These are phyloP conservation scores for Penicillium pancosmium DNA, from an alignment of 495 filamentous ascomycete species.

Conservation along the genomic window DNA sequence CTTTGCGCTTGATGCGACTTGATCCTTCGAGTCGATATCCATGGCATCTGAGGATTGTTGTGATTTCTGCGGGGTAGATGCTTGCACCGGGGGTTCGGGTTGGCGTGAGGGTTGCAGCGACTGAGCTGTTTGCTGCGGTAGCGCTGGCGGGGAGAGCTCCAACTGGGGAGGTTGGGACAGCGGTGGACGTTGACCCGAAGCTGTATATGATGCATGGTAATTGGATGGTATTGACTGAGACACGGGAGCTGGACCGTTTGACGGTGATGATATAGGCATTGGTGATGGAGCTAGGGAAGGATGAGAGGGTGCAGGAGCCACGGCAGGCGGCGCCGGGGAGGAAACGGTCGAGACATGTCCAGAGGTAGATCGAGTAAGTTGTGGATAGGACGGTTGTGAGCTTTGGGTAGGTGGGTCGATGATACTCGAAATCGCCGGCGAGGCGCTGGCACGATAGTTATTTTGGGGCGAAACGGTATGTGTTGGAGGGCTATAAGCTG, in stretches of 20 bases:
- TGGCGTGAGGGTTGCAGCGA: constrained; percentile 11
- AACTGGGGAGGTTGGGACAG: constrained; percentile 27
- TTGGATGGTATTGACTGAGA: constrained; percentile 28
- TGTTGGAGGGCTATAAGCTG: constrained; percentile 48
- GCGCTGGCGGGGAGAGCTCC: constrained; percentile 25
- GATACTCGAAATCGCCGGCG: constrained; percentile 85
- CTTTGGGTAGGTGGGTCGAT: constrained; percentile 71
- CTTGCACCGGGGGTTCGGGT: constrained; percentile 17
- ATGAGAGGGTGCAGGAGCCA: constrained; percentile 28
- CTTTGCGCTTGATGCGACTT: constrained; percentile 28
- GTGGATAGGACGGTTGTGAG: constrained; percentile 34
- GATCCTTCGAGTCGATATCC: constrained; percentile 43
- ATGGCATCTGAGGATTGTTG: constrained; percentile 30
- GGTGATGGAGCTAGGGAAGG: constrained; percentile 33
- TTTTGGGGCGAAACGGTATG: constrained; percentile 38
- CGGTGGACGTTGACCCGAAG: constrained; percentile 24
- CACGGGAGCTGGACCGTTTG: constrained; percentile 25
- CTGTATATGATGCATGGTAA: constrained; percentile 35
- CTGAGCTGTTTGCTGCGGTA: constrained; percentile 13
- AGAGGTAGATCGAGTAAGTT: constrained; percentile 36
- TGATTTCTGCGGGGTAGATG: constrained; percentile 23
- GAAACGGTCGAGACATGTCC: constrained; percentile 33
- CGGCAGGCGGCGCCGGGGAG: constrained; percentile 32
- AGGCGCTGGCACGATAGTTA: constrained; percentile 73
- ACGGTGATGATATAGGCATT: constrained; percentile 28